Percentiles rank a stretch among this genome's conserved stretches.
Evolutionary conservation across 192 early-diverging fungal species (phyloP).

Genomic region (Coemansia sp.): DNA sequence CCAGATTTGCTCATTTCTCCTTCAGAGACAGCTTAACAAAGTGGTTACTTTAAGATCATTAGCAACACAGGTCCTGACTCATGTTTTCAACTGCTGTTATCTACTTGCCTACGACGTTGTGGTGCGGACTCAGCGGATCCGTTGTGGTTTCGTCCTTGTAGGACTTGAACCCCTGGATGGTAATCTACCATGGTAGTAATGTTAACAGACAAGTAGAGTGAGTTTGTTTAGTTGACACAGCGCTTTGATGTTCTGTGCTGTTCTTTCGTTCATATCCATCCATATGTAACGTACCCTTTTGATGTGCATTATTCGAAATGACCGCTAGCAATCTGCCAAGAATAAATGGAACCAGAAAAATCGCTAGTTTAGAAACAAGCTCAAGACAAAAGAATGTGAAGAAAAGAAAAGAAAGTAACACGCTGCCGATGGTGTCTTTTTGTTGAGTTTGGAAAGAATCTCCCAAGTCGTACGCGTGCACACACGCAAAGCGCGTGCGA

Average conservation of each 20-base stretch:
- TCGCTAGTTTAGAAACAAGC: neutral
- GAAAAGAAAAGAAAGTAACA: neutral
- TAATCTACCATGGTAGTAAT: slow-evolving; percentile 56
- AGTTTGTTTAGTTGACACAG: neutral
- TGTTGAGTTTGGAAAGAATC: no score
- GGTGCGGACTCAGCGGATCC: slow-evolving; percentile 87
- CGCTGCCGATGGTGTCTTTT: no score
- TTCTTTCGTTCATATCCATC: neutral
- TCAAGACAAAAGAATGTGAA: neutral
- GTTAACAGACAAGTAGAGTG: neutral
- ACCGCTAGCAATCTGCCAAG: neutral
- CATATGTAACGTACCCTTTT: slow-evolving; percentile 36
- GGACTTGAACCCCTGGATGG: slow-evolving; percentile 99
- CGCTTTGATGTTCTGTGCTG: neutral
- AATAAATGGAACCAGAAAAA: neutral
- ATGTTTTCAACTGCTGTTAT: neutral
- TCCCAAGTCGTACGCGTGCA: neutral
- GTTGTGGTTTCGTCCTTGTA: slow-evolving; percentile 96
- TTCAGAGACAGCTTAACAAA: neutral
- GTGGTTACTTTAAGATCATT: neutral
- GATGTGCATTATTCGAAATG: slow-evolving; percentile 36
- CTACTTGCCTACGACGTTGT: slow-evolving; percentile 89
- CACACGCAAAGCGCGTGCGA: neutral
- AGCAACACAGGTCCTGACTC: no score
- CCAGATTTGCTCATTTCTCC: neutral